Evolutionary conservation across 495 filamentous ascomycete species (phyloP).

Genomic region (Xanthoparmelia taractica): DNA sequence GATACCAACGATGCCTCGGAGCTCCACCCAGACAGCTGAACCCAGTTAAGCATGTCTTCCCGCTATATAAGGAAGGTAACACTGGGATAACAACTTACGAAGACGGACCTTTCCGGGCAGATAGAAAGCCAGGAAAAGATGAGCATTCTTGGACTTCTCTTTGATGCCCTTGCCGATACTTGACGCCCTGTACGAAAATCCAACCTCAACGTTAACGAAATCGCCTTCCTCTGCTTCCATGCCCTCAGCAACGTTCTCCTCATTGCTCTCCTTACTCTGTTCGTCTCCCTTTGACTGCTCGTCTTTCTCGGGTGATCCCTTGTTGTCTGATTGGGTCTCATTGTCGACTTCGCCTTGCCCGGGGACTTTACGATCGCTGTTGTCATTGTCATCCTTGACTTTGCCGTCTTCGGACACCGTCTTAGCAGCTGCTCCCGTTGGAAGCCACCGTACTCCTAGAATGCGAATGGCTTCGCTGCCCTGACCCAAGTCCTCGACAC

Average conservation of each 20-base stretch:
- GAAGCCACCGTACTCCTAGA: constrained; percentile 58
- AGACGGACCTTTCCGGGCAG: constrained; percentile 50
- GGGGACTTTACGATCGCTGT: constrained; percentile 45
- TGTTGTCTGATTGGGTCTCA: constrained; percentile 19
- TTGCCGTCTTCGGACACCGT: constrained; percentile 50
- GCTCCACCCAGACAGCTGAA: constrained; percentile 60
- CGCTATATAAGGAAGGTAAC: not conserved
- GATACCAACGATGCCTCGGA: constrained; percentile 56
- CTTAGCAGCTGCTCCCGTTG: constrained; percentile 53
- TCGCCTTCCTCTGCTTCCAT: constrained; percentile 69
- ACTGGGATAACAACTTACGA: constrained; percentile 28
- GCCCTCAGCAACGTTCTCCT: constrained; percentile 48
- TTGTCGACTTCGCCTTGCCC: constrained; percentile 34
- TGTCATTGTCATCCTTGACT: constrained; percentile 33
- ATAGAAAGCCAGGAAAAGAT: constrained; percentile 62
- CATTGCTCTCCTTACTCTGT: constrained; percentile 32
- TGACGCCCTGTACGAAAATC: constrained; percentile 58
- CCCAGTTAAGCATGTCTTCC: constrained; percentile 15
- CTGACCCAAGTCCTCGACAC: constrained; percentile 62
- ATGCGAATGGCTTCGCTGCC: constrained; percentile 58
- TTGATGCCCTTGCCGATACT: constrained; percentile 48
- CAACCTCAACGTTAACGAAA: constrained; percentile 63
- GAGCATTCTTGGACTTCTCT: constrained; percentile 58
- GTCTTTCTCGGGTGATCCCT: constrained; percentile 20
- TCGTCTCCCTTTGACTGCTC: constrained; percentile 27